phyloP scores from a whole-genome alignment of 2,329 filamentous ascomycete species.

The Colletotrichum sp. region DNA sequence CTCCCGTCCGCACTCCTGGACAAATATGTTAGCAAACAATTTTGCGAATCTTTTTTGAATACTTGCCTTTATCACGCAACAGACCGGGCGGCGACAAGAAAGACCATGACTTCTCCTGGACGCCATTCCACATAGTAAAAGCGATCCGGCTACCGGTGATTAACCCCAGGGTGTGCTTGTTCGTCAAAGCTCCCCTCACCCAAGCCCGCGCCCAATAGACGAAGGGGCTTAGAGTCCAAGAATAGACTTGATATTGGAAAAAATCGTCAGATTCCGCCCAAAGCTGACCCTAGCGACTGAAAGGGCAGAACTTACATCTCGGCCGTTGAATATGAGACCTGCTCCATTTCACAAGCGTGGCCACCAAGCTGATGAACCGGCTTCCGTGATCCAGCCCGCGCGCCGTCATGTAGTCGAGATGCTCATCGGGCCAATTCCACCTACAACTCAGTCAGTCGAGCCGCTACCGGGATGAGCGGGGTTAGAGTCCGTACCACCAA shows the following conservation, averaged over 20 bases:
- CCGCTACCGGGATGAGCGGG: neutral
- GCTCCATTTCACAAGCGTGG: neutral
- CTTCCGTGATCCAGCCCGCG: neutral
- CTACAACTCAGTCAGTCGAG: neutral
- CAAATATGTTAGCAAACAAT: neutral
- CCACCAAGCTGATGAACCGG: neutral
- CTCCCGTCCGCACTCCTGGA: neutral
- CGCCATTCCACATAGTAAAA: neutral
- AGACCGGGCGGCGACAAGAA: neutral
- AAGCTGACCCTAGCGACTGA: neutral
- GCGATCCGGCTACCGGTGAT: neutral
- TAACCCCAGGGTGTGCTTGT: neutral
- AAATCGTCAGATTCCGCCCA: rapidly evolving
- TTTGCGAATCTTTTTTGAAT: too few relatives aligned
- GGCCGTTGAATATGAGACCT: neutral
- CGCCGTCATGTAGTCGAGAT: neutral
- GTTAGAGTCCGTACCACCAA: neutral
- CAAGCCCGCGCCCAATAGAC: neutral
- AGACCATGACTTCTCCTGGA: neutral
- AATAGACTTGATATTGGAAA: neutral
- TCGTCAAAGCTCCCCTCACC: neutral
- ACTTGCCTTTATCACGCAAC: neutral
- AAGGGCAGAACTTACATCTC: neutral
- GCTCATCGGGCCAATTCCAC: neutral
- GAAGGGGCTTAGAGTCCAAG: neutral